phyloP scores from a whole-genome alignment of 805 yeast genomes.

The Candida dajiaensis region DNA sequence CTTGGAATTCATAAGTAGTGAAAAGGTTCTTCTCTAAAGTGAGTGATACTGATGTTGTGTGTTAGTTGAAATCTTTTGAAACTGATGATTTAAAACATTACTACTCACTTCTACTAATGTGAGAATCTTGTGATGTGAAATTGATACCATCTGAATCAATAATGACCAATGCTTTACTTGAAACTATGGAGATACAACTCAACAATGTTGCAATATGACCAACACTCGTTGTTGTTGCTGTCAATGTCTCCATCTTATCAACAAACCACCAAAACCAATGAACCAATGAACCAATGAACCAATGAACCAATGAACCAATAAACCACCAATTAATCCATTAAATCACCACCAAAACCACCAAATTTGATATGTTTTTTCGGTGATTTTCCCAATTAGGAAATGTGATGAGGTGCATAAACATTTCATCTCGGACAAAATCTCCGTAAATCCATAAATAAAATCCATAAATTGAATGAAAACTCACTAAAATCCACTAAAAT shows the following conservation, averaged over 20 bases:
- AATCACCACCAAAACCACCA: no score
- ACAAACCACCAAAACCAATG: no score
- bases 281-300: no score
- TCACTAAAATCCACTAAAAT: no score
- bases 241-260: slow-evolving; percentile 2
- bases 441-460: no score
- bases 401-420: neutral
- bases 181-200: slow-evolving; percentile 35
- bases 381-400: slow-evolving; percentile 2
- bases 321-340: no score
- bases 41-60: slow-evolving; percentile 11
- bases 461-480: no score
- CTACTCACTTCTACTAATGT: slow-evolving; percentile 21
- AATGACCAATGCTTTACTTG: slow-evolving; percentile 33
- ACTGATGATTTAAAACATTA: no score
- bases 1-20: slow-evolving; percentile 24
- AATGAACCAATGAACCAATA: no score
- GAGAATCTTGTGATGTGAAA: slow-evolving; percentile 42
- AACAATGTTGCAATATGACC: slow-evolving; percentile 42
- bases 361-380: neutral
- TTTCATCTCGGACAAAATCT: no score
- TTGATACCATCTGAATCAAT: slow-evolving; percentile 47
- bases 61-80: no score
- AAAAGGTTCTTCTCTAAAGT: slow-evolving; percentile 33
- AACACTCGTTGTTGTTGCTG: slow-evolving; percentile 42